phyloP scores from a whole-genome alignment of 108 stramenopile genomes.

The Skeletonema marinoi region DNA sequence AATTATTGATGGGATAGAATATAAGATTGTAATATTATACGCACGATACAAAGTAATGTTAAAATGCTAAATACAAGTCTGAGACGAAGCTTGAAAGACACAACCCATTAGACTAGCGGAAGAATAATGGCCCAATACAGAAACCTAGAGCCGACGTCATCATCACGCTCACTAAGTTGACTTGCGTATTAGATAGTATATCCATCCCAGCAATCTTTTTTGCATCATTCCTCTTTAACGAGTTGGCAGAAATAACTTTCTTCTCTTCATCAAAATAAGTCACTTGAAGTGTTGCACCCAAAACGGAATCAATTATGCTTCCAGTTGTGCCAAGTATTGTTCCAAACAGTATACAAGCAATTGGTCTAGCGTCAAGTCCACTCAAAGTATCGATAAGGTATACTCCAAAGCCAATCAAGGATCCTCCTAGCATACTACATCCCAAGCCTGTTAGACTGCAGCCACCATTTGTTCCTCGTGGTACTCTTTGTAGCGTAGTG shows the following conservation, averaged over 20 bases:
- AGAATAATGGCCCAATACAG: conserved; percentile 54
- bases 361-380: conserved; percentile 9
- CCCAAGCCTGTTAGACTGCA: conserved; percentile 60
- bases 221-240: conserved; percentile 13
- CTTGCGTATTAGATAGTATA: conserved; percentile 76
- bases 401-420: conserved; percentile 68
- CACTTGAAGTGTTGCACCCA: conserved; percentile 78
- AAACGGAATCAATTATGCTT: conserved; percentile 71
- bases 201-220: conserved; percentile 51
- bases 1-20: neutral
- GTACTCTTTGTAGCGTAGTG: conserved; percentile 60
- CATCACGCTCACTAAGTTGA: conserved; percentile 73
- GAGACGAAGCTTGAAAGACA: neutral
- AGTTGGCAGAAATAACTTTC: conserved; percentile 55
- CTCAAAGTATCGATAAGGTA: conserved; percentile 30
- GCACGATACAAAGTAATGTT: too few relatives aligned
- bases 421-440: conserved; percentile 69
- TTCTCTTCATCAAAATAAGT: conserved; percentile 67
- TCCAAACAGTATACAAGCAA: conserved; percentile 50
- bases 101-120: neutral
- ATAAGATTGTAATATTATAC: too few relatives aligned
- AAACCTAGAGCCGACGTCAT: conserved; percentile 59
- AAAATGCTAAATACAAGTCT: too few relatives aligned
- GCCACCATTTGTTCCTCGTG: conserved; percentile 86
- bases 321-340: conserved; percentile 66